phyloP scores from a whole-genome alignment of 495 filamentous ascomycete species.

The Annulohypoxylon nitens region DNA sequence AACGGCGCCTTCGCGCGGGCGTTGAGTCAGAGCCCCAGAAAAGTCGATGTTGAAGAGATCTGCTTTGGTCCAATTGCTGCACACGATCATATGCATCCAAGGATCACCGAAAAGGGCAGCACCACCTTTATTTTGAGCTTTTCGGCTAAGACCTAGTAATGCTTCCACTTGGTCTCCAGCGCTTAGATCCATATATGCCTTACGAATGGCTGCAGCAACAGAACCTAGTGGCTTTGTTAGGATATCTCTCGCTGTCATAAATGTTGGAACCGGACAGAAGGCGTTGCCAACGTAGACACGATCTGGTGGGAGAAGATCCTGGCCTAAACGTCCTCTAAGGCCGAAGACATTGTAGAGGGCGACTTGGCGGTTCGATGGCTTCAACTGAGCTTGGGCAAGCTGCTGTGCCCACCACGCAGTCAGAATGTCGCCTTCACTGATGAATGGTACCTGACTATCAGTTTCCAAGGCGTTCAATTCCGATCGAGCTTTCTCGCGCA shows the following conservation, averaged over 20 bases:
- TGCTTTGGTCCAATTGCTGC: background rate
- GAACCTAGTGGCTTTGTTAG: background rate
- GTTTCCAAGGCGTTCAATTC: background rate
- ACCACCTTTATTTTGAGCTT: background rate
- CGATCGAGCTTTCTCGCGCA: background rate
- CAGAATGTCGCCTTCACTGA: background rate
- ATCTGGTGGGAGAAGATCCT: background rate
- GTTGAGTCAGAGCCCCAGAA: background rate
- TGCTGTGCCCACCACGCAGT: background rate
- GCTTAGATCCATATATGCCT: background rate
- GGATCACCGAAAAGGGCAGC: background rate
- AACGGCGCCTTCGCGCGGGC: background rate
- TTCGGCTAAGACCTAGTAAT: background rate
- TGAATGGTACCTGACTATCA: background rate
- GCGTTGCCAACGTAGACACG: background rate
- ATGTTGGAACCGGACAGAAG: background rate
- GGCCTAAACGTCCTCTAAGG: background rate
- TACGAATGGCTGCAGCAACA: background rate
- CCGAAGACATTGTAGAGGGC: background rate
- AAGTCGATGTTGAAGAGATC: background rate
- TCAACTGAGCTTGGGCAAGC: background rate
- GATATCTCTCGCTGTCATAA: background rate
- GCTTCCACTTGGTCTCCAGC: background rate
- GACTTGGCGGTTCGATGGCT: background rate
- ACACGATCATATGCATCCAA: background rate